Evolutionary conservation across 1,284 basidiomycete genomes (phyloP), one percentile per base, ranked within the genome.

Genomic region (Ganoderma sp.): DNA sequence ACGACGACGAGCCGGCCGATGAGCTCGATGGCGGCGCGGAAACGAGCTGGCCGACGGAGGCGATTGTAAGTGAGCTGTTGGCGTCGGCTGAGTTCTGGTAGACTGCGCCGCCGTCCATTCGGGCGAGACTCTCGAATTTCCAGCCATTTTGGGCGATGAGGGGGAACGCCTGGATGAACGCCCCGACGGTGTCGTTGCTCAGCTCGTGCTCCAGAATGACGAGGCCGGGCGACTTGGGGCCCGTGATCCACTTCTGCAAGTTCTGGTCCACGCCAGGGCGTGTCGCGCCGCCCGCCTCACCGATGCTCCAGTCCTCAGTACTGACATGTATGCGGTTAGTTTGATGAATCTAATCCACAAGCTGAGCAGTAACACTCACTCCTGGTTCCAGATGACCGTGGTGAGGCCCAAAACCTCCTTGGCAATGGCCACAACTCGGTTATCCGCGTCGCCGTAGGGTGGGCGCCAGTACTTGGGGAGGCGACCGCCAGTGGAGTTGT

Each of bases 161-260:
- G 3, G 90, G 88, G 78, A 86, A 96, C 15, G 87, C 84, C 63
- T 83, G 80, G 15, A 92, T 90, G 81, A 95, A 97, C 8, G 87
- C 86, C 59, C 84, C 77, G 50, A 95, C 88, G 28, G 90, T 84
- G 67, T 83, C 75, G 59, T 86, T 80, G 22, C 83, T 86, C n/a
- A 91, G 80, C 79, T 96, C 95, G 79, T 97, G 95, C 80, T 96
- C 92, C 71, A 97, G 85, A 69, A 94, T 84, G 73, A 96, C 85
- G 22, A 96, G 84, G 43, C 95, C 95, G 10, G 90, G 89, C 12
- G 78, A 79, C 77, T 94, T 92, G 61, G 90, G 82, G 57, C 89
- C 87, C 52, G 84, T 79, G 48, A 90, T 79, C 87, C 89, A 93
- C 65, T 80, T 72, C 28, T 81, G 78, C 79, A 93, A 83, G 64